phyloP scores from a whole-genome alignment of 495 filamentous ascomycete genomes.

The Trypethelium eluteriae region DNA sequence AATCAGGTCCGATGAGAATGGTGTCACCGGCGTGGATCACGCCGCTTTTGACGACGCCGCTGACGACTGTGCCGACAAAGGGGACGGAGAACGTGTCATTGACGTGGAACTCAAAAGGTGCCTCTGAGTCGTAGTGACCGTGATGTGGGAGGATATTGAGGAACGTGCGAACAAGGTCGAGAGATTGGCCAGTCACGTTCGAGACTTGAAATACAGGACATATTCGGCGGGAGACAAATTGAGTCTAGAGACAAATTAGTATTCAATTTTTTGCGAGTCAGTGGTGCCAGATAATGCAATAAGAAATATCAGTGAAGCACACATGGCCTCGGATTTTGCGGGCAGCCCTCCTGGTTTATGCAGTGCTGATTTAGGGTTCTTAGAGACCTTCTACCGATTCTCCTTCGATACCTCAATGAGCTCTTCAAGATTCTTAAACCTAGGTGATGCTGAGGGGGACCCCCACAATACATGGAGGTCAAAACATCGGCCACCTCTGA shows the following conservation, averaged over 20 bases:
- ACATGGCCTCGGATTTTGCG: no score
- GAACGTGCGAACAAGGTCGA: conserved; percentile 77
- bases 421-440: no score
- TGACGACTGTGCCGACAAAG: conserved; percentile 92
- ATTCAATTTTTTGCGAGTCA: neutral
- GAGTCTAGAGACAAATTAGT: conserved; percentile 43
- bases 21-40: conserved; percentile 86
- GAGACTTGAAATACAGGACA: conserved; percentile 97
- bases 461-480: no score
- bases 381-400: no score
- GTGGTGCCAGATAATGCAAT: no score
- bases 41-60: conserved; percentile 80
- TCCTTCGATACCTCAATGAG: no score
- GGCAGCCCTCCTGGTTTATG: no score
- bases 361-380: no score
- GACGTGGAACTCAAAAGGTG: conserved; percentile 88
- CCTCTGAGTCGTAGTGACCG: conserved; percentile 81
- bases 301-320: no score
- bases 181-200: conserved; percentile 86
- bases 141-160: conserved; percentile 93
- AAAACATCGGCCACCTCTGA: no score
- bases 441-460: no score
- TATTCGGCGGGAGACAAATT: conserved; percentile 91
- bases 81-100: conserved; percentile 99
- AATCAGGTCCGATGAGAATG: conserved; percentile 85